Evolutionary conservation across 2,329 filamentous ascomycete species (phyloP).

Genomic region (Gremmenia infestans): DNA sequence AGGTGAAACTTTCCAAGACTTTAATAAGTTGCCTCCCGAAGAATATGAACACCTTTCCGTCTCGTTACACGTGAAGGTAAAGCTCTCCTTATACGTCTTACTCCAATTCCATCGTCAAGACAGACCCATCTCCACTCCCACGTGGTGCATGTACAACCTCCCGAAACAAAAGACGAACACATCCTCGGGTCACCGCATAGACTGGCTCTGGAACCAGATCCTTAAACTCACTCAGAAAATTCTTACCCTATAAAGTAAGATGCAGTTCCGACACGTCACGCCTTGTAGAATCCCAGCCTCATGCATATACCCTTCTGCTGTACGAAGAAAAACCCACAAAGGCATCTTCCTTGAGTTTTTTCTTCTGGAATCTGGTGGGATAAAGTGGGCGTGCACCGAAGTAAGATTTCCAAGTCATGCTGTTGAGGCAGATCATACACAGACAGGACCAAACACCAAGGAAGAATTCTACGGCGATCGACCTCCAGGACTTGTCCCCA

Average conservation of each 20-base stretch:
- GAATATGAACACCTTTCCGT: neutral
- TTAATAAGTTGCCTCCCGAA: neutral
- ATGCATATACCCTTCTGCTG: neutral
- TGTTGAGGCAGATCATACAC: neutral
- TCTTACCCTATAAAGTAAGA: neutral
- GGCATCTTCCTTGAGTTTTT: neutral
- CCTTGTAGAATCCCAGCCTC: neutral
- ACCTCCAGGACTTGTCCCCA: neutral
- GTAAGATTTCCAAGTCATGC: neutral
- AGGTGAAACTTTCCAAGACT: neutral
- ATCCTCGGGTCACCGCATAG: neutral
- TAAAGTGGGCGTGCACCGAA: neutral
- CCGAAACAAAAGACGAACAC: neutral
- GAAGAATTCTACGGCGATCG: neutral
- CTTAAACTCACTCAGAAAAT: neutral
- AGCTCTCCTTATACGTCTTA: neutral
- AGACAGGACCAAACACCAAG: neutral
- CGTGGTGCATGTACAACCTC: neutral
- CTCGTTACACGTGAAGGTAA: neutral
- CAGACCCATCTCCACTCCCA: neutral
- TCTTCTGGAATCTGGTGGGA: neutral
- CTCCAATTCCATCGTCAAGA: neutral
- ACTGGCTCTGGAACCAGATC: neutral
- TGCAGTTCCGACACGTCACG: neutral
- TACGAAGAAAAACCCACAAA: neutral